These are phyloP conservation scores for Phylloporus rhodoxanthus DNA, from an alignment of 768 basidiomycete genomes.

Conservation along the genomic window DNA sequence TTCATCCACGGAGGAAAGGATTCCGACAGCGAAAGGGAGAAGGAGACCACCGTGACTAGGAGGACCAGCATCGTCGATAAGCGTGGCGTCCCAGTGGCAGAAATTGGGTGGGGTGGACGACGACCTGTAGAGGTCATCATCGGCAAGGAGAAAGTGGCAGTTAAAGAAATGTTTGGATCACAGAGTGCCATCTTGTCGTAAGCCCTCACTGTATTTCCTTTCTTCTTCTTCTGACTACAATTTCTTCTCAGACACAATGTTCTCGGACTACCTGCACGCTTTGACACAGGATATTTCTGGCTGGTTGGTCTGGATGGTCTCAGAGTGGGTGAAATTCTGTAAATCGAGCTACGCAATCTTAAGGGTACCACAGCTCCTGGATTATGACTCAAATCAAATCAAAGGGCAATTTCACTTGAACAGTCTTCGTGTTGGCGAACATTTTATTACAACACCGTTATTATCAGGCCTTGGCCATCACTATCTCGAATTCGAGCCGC, in stretches of 20 bases:
- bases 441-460: conserved; percentile 45
- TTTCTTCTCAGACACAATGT: conserved; percentile 42
- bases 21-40: conserved; percentile 27
- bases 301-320: conserved; percentile 50
- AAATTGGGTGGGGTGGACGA: conserved; percentile 49
- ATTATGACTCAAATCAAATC: conserved; percentile 44
- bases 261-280: conserved; percentile 57
- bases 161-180: conserved; percentile 54
- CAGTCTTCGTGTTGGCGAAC: conserved; percentile 39
- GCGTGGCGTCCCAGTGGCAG: conserved; percentile 38
- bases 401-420: conserved; percentile 50
- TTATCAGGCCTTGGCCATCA: conserved; percentile 50
- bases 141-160: conserved; percentile 43
- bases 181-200: conserved; percentile 51
- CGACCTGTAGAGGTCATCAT: conserved; percentile 47
- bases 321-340: conserved; percentile 34
- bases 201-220: conserved; percentile 12
- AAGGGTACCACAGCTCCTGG: conserved; percentile 38
- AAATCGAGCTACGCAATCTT: conserved; percentile 2
- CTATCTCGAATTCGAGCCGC: conserved; percentile 51
- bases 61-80: conserved; percentile 42
- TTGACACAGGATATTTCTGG: conserved; percentile 58
- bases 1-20: conserved; percentile 26
- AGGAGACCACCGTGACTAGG: conserved; percentile 26
- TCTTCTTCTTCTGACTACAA: neutral